Evolutionary conservation across 805 yeast species (phyloP), one percentile per base, ranked within the genome.

Genomic region (Candida gorgasii): DNA sequence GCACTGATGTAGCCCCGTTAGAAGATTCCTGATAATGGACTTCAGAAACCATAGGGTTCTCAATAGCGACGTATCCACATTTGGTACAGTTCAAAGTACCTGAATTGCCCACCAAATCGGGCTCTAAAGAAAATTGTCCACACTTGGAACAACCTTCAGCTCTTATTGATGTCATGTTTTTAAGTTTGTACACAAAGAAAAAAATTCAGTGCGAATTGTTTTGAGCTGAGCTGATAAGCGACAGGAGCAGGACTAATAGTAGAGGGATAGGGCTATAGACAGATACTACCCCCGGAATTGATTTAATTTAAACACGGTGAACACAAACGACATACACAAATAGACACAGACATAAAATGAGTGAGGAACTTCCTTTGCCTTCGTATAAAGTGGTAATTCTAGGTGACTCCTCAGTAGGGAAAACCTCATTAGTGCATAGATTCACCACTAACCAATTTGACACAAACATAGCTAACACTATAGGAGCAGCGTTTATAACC

Each of bases 401-500:
- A 13, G 77, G 84, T 12, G 84, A 79, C 50, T 74, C 82, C 5
- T 74, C 81, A 0, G 83, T 74, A 14, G 87, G 86, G 36, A 84
- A 79, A 51, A 73, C 80, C 5, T 89, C 97, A 1, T 74, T 92
- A 8, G 89, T 89, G 1, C 86, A 86, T 50, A 69, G 97, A 40
- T 89, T 90, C 54, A 90, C 78, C 31, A 69, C 69, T 48, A 76
- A 81, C 53, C 65, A 80, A 0, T 93, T 92, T 59, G 93, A 88
- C 51, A 83, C 79, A 22, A 78, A 79, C 50, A 78, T 92, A 45
- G 88, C 95, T 52, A 86, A 95, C 32, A 93, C 99, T 1, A 93
- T 93, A 42, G 99, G 99, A n/a, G 99, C 99, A 3, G 99, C 98
- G 0, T 93, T 92, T 63, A 76, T 93, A 29, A 88, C 97, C 13